A percentile compares a stretch with the other conserved stretches of the same genome.
phyloP scores from a whole-genome alignment of 1,284 basidiomycete genomes.

The Agaricales sp. region DNA sequence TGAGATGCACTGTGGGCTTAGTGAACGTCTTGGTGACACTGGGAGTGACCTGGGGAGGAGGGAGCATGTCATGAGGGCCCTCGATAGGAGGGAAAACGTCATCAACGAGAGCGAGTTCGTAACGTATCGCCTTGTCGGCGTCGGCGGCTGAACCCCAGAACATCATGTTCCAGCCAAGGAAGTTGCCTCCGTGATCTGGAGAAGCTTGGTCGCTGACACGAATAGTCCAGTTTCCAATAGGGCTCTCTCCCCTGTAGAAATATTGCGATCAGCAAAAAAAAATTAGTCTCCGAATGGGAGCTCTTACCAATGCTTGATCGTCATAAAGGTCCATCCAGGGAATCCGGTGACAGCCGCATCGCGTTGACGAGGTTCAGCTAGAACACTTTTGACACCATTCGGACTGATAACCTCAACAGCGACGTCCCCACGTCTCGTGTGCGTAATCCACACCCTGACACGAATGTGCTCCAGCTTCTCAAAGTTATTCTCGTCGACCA shows the following conservation, averaged over 20 bases:
- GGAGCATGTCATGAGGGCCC: conserved; percentile 19
- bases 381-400: conserved; percentile 75
- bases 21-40: conserved; percentile 21
- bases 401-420: conserved; percentile 88
- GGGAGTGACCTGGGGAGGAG: conserved; percentile 36
- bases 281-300: no score
- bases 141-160: conserved; percentile 92
- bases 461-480: conserved; percentile 91
- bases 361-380: conserved; percentile 64
- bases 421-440: conserved; percentile 82
- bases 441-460: conserved; percentile 87
- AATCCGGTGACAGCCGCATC: conserved; percentile 71
- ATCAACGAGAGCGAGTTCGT: conserved; percentile 44
- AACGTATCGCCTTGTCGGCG: conserved; percentile 55
- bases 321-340: conserved; percentile 96
- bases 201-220: conserved; percentile 70
- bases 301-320: conserved; percentile 79
- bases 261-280: neutral
- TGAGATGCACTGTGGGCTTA: conserved; percentile 17
- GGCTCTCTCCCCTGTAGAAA: conserved; percentile 66
- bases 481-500: conserved; percentile 71
- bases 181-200: conserved; percentile 56
- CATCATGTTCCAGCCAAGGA: conserved; percentile 88
- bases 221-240: conserved; percentile 90
- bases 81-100: conserved; percentile 44